Conservation (phyloP, 805 yeast genomes). For the Scheffersomyces lignosus region DNA sequence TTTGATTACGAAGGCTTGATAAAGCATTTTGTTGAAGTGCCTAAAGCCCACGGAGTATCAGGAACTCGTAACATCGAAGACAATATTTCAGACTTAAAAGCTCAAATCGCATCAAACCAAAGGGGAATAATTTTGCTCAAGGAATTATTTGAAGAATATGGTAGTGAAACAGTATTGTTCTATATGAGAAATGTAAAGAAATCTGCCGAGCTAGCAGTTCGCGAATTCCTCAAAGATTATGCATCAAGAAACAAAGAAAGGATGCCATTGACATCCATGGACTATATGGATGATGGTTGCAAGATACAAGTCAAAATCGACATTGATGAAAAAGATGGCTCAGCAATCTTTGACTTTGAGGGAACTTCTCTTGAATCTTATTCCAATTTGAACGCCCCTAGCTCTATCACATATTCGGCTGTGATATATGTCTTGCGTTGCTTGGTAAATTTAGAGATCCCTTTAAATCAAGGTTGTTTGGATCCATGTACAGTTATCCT, state of each 20-base stretch:
- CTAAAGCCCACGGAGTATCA: slow-evolving; percentile 16
- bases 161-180: background rate
- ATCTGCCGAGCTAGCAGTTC: slow-evolving; percentile 2
- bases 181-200: slow-evolving; percentile 1
- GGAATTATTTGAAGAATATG: slow-evolving; percentile 2
- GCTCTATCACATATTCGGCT: slow-evolving; percentile 14
- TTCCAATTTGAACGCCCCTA: slow-evolving; percentile 17
- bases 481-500: slow-evolving; percentile 17
- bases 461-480: slow-evolving; percentile 23
- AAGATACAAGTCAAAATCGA: slow-evolving; percentile 3
- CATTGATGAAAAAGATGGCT: slow-evolving; percentile 23
- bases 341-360: slow-evolving; percentile 64
- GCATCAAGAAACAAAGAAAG: slow-evolving; percentile 43
- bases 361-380: slow-evolving; percentile 2
- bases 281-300: slow-evolving; percentile 1
- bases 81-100: slow-evolving; percentile 58
- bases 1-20: slow-evolving; percentile 18
- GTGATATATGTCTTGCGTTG: slow-evolving; percentile 19
- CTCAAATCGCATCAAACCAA: slow-evolving; percentile 42
- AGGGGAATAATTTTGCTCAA: background rate
- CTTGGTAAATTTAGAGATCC: slow-evolving; percentile 17
- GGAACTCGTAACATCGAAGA: slow-evolving; percentile 21
- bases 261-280: slow-evolving; percentile 16
- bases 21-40: slow-evolving; percentile 15
- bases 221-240: slow-evolving; percentile 17